Base-by-base conservation (phyloP, 306 rosid species). In the Malus fusca region DNA sequence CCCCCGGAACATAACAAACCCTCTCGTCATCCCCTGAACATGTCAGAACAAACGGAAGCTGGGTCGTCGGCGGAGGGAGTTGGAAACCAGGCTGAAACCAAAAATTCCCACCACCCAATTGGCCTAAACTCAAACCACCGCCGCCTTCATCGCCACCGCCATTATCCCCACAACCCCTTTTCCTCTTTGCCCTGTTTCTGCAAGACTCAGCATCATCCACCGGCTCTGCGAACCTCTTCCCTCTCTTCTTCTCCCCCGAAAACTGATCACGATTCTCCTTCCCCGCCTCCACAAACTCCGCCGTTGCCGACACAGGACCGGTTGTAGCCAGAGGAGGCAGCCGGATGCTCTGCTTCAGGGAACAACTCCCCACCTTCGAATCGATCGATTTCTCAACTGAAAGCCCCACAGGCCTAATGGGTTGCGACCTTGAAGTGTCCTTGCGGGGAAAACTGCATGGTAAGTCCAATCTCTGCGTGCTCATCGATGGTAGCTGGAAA, bases 381-480 rank as follows among this genome's bases (percentile, higher is more conserved):
- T 92, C 93, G 5, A 79, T 80, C 0, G 88, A 80, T 74, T 90
- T 90, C 85, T 90, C 93, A 25, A 88, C 88, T 0, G 92, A 83
- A 23, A 90, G 78, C 9, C 91, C 91, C 21, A 87, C 92, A 19
- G 96, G 95, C 79, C 96, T 87, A 42, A 88, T 78, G 1, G 89
- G 77, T 79, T 91, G 96, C 3, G 96, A 85, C 43, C 96, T 88
- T 0, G 96, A 80, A 69, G 84, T 55, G 67, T 92, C 96, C 17
- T 92, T 90, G 33, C 92, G 81, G 2, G 97, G 85, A 86, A 96
- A 92, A 76, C 80, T 86, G 73, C 96, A 86, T 72, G 99, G 97
- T 70, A 96, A 78, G 79, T 96, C 99, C 87, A 96, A 82, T 82
- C 99, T 83, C 85, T 96, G 99, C 18, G 99, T 87, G 94, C 78